Evolutionary conservation across 148 eudicot species (phyloP).

Genomic region (Chenopodium formosanum): DNA sequence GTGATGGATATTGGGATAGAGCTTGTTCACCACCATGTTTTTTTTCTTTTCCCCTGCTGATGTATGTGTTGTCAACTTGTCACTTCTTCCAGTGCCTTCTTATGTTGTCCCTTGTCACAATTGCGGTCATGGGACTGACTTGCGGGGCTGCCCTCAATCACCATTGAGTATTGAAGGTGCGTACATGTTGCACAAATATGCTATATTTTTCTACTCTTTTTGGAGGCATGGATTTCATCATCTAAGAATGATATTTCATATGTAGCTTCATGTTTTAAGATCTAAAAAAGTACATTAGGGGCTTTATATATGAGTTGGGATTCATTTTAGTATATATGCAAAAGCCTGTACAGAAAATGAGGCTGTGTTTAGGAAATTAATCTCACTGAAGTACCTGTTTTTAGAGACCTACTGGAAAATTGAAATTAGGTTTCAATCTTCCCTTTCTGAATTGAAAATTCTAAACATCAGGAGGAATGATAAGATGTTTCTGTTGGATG

Average conservation of each 20-base stretch:
- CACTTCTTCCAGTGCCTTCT: constrained; percentile 73
- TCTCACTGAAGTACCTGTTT: background rate
- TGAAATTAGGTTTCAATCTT: background rate
- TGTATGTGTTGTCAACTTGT: constrained; percentile 21
- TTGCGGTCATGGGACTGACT: constrained; percentile 95
- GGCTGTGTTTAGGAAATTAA: no score
- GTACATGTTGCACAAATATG: constrained; percentile 7
- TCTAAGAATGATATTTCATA: background rate
- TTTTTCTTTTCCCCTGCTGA: constrained; percentile 21
- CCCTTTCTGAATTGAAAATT: background rate
- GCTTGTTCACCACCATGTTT: background rate
- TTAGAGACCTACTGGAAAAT: background rate
- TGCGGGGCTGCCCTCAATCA: constrained; percentile 95
- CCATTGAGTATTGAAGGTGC: constrained; percentile 88
- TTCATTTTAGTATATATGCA: background rate
- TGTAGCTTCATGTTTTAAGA: background rate
- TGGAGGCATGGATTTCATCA: background rate
- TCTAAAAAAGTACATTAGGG: background rate
- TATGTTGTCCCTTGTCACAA: constrained; percentile 70
- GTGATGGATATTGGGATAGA: background rate
- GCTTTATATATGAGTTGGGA: background rate
- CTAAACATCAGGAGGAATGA: background rate
- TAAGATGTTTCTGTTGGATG: background rate
- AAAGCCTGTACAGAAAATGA: background rate
- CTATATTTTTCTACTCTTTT: background rate